Evolutionary conservation across 75 land plant species (phyloP).

Genomic region (Gnetum montanum): DNA sequence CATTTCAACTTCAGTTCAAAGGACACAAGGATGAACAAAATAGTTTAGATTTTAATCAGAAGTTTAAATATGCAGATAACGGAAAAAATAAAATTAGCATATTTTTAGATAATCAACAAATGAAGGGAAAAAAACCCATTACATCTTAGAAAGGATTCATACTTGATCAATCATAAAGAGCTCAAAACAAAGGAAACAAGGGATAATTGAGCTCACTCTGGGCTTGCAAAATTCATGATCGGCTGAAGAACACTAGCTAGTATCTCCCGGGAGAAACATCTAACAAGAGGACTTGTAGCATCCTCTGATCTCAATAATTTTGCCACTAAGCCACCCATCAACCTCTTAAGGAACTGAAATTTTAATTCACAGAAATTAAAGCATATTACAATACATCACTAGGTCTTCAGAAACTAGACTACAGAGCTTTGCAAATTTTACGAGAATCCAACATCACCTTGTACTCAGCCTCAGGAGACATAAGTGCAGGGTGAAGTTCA

Average conservation of each 20-base stretch:
- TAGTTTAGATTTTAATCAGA: too few relatives aligned
- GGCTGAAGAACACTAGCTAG: constrained; percentile 87
- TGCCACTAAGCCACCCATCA: constrained; percentile 74
- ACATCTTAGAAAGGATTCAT: neutral
- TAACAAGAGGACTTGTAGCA: constrained; percentile 66
- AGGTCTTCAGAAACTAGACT: neutral
- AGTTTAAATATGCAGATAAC: neutral
- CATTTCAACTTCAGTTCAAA: too few relatives aligned
- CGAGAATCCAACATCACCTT: too few relatives aligned
- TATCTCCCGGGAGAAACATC: constrained; percentile 65
- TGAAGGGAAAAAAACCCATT: neutral
- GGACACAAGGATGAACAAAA: too few relatives aligned
- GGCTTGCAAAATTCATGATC: constrained; percentile 27
- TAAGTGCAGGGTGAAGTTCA: constrained; percentile 90
- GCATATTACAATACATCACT: neutral
- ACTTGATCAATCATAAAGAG: neutral
- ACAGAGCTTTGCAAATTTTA: constrained; percentile 12
- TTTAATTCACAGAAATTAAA: neutral
- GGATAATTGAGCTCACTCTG: constrained; percentile 3
- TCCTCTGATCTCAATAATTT: constrained; percentile 64
- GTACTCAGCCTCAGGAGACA: constrained; percentile 83
- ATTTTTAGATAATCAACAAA: neutral
- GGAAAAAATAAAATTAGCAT: neutral
- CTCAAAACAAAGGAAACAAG: neutral
- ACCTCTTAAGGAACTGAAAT: constrained; percentile 70